Base-by-base conservation (phyloP, 176 grass and related monocot species). In the Hyparrhenia diplandra region DNA sequence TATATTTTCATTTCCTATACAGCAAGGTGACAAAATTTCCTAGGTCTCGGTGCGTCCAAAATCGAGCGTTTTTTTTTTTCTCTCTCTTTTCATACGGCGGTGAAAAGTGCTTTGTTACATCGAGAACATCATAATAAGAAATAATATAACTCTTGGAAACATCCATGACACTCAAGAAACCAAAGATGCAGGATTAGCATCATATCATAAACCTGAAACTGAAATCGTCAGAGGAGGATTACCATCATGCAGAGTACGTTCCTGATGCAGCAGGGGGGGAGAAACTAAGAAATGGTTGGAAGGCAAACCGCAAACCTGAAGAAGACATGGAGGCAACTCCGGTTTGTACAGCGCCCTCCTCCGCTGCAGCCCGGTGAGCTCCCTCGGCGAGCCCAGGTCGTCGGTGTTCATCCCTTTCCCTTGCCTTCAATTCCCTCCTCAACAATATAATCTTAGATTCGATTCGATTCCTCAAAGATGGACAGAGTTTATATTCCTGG, bases 341-440 rank as follows among this genome's bases (percentile, higher is more conserved):
- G 89, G 85, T 16, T 83, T 85, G 67, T 91, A 83, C 25, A 82
- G 45, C 4, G 78, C 28, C 45, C 89, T 80, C 52, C 80, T 67
- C 82, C 59, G 64, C 89, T 91, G 89, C 36, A 91, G 78, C 20
- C 84, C 77, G 12, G 85, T 70, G 55, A 91, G 85, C 74, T 88
- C 82, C 67, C 85, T 75, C 3, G 78, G 78, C 57, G 23, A 9
- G 17, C 82, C 85, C 14, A 82, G n/a, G n/a, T 59, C 69, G 46
- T 88, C 82, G 5, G 85, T 58, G 75, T 79, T 47, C 89, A 88
- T 82, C 14, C 60, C 60, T 60, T 60, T 28, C 59, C 25, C 27
- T 28, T 28, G 5, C 12, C 13, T 28, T 28, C 12, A 12, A 3
- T 29, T 29, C 11, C n/a, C 60, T 40, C 7, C 23, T 67, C 18